Conservation (phyloP, 2,329 filamentous ascomycete species). For the Aspergillus amoenus region DNA sequence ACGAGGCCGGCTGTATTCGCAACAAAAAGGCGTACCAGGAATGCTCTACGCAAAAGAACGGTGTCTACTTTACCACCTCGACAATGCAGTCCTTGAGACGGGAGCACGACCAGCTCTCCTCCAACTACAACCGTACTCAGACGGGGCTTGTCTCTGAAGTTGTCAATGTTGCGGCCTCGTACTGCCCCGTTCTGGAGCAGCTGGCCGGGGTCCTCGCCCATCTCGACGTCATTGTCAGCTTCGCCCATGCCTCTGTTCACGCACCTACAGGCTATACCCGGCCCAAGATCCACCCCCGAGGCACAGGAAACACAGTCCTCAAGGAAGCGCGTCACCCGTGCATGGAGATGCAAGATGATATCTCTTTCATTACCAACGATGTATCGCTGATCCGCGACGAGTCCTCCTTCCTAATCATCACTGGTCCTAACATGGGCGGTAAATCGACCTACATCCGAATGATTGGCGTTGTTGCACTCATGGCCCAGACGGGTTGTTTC, state of each 20-base stretch:
- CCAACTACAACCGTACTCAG: slow-evolving; percentile 94
- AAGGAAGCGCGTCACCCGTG: slow-evolving; percentile 93
- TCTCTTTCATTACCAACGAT: slow-evolving; percentile 98
- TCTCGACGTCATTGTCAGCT: slow-evolving; percentile 89
- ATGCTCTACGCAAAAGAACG: slow-evolving; percentile 97
- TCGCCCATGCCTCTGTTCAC: slow-evolving; percentile 90
- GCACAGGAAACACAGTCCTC: slow-evolving; percentile 83
- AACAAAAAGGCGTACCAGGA: slow-evolving; percentile 90
- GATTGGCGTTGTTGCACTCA: slow-evolving; percentile 92
- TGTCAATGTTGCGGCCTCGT: slow-evolving; percentile 88
- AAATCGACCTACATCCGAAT: slow-evolving; percentile 98
- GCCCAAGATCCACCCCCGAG: slow-evolving; percentile 85
- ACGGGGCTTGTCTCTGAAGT: slow-evolving; percentile 88
- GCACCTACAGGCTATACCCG: slow-evolving; percentile 89
- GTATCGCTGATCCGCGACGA: slow-evolving; percentile 74
- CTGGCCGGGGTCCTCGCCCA: slow-evolving; percentile 87
- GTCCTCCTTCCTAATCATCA: slow-evolving; percentile 94
- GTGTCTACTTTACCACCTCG: slow-evolving; percentile 94
- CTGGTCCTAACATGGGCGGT: slow-evolving; percentile 97
- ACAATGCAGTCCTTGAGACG: slow-evolving; percentile 76
- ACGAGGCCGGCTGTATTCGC: slow-evolving; percentile 86
- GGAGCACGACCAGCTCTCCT: slow-evolving; percentile 89
- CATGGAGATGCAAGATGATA: slow-evolving; percentile 97
- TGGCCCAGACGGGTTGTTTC: slow-evolving; percentile 96
- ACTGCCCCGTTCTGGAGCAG: slow-evolving; percentile 87